Conservation (phyloP, 495 filamentous ascomycete genomes). For the Amorphotheca resinae region DNA sequence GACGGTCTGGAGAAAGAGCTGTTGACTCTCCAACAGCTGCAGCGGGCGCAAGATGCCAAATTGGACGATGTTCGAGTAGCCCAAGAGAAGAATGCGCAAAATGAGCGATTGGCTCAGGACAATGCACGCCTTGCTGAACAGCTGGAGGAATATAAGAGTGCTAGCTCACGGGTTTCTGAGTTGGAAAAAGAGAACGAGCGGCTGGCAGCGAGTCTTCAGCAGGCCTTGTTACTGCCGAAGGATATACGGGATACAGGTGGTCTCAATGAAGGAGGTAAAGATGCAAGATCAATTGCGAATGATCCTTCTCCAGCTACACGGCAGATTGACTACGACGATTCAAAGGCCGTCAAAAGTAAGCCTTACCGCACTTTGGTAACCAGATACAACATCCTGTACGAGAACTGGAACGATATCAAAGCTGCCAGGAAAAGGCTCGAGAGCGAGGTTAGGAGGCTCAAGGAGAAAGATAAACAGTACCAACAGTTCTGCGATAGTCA, state of each 20-base stretch:
- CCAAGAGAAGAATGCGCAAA: not conserved
- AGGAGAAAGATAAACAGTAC: conserved; percentile 16
- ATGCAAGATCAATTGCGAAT: not conserved
- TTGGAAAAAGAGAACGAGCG: conserved; percentile 15
- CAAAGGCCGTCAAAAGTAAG: not conserved
- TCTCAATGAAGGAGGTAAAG: not conserved
- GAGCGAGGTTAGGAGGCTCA: not conserved
- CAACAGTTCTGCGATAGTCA: conserved; percentile 19
- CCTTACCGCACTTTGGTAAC: conserved; percentile 6
- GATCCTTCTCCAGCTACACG: not conserved
- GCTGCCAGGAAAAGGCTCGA: conserved; percentile 1
- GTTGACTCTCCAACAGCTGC: not conserved
- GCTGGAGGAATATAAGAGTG: not conserved
- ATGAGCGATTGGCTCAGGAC: conserved; percentile 1
- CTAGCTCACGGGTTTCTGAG: not conserved
- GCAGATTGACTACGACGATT: not conserved
- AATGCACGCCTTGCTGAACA: conserved; percentile 11
- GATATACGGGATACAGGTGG: not conserved
- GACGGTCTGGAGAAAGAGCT: conserved; percentile 6
- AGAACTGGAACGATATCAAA: conserved; percentile 3
- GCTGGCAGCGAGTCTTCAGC: not conserved
- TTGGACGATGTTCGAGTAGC: not conserved
- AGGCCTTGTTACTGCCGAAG: not conserved
- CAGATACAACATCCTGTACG: conserved; percentile 15
- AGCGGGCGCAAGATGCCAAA: not conserved